These are phyloP conservation scores for Echites panduratus DNA, from an alignment of 257 asterid species.

Conservation along the genomic window DNA sequence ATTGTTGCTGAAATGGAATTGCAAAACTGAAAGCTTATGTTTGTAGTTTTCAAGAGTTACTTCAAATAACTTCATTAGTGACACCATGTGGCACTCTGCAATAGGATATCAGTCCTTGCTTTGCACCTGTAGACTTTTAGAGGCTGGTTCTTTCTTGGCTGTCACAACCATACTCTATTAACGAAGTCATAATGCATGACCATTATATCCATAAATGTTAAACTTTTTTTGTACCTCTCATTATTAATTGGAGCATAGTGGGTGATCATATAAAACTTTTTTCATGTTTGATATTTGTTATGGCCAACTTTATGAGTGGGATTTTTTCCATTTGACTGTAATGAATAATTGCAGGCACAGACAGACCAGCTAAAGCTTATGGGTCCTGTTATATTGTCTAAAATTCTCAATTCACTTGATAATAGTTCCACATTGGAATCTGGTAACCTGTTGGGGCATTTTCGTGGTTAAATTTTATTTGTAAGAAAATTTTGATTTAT, in stretches of 20 bases:
- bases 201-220: too few relatives aligned
- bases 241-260: too few relatives aligned
- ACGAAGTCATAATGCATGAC: not conserved
- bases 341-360: constrained; percentile 52
- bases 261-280: not conserved
- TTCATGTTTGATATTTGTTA: not conserved
- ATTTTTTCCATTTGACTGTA: not conserved
- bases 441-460: constrained; percentile 38
- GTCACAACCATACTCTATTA: not conserved
- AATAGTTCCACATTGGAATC: constrained; percentile 54
- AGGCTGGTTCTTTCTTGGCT: not conserved
- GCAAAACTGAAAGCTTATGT: too few relatives aligned
- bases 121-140: not conserved
- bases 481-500: not conserved
- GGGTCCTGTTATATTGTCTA: constrained; percentile 87
- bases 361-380: constrained; percentile 81
- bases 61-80: not conserved
- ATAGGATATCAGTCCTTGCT: not conserved
- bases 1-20: too few relatives aligned
- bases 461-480: constrained; percentile 4
- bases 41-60: not conserved
- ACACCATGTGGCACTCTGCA: not conserved
- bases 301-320: not conserved
- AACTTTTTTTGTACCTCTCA: too few relatives aligned
- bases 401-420: constrained; percentile 73